These are phyloP conservation scores for Epichloe gansuensis DNA, from an alignment of 2,329 filamentous ascomycete genomes.

Conservation along the genomic window DNA sequence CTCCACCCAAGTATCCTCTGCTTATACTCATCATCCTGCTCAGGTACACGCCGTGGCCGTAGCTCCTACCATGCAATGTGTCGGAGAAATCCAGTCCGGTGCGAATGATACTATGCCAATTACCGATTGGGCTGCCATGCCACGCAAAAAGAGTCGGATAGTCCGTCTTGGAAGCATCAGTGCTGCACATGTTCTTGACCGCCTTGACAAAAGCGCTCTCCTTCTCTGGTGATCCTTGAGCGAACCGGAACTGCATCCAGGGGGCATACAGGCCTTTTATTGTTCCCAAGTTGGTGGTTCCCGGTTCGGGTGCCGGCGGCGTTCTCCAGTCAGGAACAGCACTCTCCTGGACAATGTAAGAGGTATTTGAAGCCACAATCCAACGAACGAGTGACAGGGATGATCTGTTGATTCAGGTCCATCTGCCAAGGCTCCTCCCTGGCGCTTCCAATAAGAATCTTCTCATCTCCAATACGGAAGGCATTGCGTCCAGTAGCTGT, in stretches of 20 bases:
- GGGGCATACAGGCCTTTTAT: neutral
- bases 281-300: neutral
- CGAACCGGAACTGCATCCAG: conserved; percentile 76
- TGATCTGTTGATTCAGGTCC: conserved; percentile 48
- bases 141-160: conserved; percentile 72
- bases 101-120: conserved; percentile 87
- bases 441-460: conserved; percentile 30
- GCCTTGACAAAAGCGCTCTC: conserved; percentile 62
- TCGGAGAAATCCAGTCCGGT: conserved; percentile 65
- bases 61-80: conserved; percentile 52
- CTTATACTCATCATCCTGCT: conserved; percentile 30
- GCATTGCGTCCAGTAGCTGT: conserved; percentile 45
- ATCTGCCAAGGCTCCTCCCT: conserved; percentile 28
- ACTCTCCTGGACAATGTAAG: conserved; percentile 65
- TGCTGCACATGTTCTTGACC: conserved; percentile 32
- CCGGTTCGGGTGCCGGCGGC: too few species aligned
- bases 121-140: conserved; percentile 65
- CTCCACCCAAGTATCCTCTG: neutral
- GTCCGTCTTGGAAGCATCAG: conserved; percentile 16
- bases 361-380: conserved; percentile 83
- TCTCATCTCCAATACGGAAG: conserved; percentile 47
- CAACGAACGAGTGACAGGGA: conserved; percentile 62
- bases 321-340: neutral
- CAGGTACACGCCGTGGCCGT: conserved; percentile 74
- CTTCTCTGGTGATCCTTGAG: conserved; percentile 80